These are phyloP conservation scores for Coemansia sp. DNA, from an alignment of 192 early-diverging fungal species.

Conservation along the genomic window DNA sequence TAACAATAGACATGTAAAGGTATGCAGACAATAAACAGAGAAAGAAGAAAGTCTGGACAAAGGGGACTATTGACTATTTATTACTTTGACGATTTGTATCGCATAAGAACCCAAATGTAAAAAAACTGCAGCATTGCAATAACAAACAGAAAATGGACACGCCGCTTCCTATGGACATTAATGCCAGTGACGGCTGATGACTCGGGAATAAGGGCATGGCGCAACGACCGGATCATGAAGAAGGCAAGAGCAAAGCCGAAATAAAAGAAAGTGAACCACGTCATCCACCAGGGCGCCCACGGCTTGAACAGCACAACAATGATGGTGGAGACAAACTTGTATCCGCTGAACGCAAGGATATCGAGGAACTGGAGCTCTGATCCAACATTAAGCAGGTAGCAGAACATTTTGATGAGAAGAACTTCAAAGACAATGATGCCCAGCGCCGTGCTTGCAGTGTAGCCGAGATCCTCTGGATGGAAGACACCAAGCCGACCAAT, in stretches of 20 bases:
- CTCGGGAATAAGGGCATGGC: conserved; percentile 74
- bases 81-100: conserved; percentile 40
- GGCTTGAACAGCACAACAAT: conserved; percentile 52
- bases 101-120: conserved; percentile 79
- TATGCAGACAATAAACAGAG: too few species aligned
- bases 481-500: conserved; percentile 71
- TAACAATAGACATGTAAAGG: too few species aligned
- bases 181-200: conserved; percentile 62
- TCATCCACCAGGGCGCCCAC: conserved; percentile 57
- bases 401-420: conserved; percentile 77
- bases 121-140: conserved; percentile 81
- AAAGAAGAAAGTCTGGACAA: too few species aligned
- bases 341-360: conserved; percentile 85
- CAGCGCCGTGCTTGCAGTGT: conserved; percentile 81
- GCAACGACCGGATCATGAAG: conserved; percentile 81
- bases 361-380: conserved; percentile 84
- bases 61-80: neutral
- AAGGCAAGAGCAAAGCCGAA: conserved; percentile 78
- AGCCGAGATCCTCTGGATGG: conserved; percentile 82
- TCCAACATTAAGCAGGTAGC: conserved; percentile 84
- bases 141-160: conserved; percentile 86
- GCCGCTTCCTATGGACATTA: conserved; percentile 70
- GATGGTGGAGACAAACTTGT: conserved; percentile 90
- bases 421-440: conserved; percentile 82
- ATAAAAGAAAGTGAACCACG: conserved; percentile 76